Evolutionary conservation across 805 yeast species (phyloP).

Genomic region (Grigorovia transvaalensis): DNA sequence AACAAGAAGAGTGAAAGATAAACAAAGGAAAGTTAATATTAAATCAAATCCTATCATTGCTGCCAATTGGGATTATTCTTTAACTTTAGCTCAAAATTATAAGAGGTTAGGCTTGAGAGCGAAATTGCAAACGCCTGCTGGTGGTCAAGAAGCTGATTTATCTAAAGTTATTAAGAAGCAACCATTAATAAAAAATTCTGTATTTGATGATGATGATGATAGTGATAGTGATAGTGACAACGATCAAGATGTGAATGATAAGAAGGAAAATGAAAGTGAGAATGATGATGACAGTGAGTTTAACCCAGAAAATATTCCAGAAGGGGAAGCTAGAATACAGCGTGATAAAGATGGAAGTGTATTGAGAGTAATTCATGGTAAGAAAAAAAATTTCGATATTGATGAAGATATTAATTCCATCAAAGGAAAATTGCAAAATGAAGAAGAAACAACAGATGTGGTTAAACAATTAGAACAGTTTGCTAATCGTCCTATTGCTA

Average conservation of each 20-base stretch:
- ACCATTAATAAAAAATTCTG: conserved; percentile 24
- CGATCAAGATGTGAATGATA: conserved; percentile 13
- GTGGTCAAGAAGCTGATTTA: conserved; percentile 66
- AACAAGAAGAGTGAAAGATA: conserved; percentile 62
- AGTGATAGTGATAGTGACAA: conserved; percentile 31
- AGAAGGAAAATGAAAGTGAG: conserved; percentile 7
- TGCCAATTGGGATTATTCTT: conserved; percentile 76
- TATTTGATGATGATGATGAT: conserved; percentile 14
- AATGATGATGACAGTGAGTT: conserved; percentile 23
- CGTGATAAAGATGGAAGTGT: conserved; percentile 65
- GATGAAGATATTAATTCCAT: conserved; percentile 28
- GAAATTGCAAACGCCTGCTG: conserved; percentile 57
- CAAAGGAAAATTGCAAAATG: conserved; percentile 14
- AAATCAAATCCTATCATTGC: conserved; percentile 74
- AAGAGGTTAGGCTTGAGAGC: conserved; percentile 66
- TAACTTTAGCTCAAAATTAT: conserved; percentile 81
- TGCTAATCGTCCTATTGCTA: conserved; percentile 35
- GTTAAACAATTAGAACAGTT: conserved; percentile 59
- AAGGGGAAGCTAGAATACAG: conserved; percentile 68
- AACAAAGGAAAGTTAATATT: conserved; percentile 54
- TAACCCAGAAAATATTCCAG: conserved; percentile 48
- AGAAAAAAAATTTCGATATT: conserved; percentile 33
- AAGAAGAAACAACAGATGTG: conserved; percentile 39
- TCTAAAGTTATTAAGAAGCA: conserved; percentile 30
- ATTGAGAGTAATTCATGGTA: conserved; percentile 58